Base-by-base conservation (phyloP, 129 eudicot genomes). In the Heracleum sosnowskyi region DNA sequence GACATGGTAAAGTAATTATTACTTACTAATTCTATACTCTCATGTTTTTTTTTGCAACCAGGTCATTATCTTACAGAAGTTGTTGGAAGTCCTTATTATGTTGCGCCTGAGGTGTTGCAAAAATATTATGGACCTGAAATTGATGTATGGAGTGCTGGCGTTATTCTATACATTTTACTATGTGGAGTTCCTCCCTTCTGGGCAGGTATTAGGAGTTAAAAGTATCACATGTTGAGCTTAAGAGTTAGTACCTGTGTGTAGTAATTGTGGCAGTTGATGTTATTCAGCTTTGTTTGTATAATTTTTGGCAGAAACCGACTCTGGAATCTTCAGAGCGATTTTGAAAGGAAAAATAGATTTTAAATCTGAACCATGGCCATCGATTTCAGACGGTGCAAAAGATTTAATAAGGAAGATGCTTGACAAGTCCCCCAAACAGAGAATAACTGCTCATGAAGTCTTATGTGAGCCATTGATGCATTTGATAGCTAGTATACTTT, bases 141-240 rank as follows among this genome's bases (percentile, higher is more conserved):
- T 9, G 91, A 88, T 63, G 89, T 88, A 18, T 88, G 91, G 91
- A 88, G 91, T 83, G 91, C 91, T 49, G 91, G 91, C 64, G 91
- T 87, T 72, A 87, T 87, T 28, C 82, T 87, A 4, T 87, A 88
- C 84, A 88, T 88, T 51, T 74, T 88, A 74, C 68, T 88, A 45
- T 47, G 85, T 76, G 91, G 91, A 15, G 85, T 79, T 76, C 91
- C 91, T 3, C 91, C 91, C 16, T 88, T 88, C 51, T 88, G 91
- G 91, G 91, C 85, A 55, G 91, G 91, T 85, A 39, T 26, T n/a
- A 44, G 39, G 39, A 44, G 57, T 74, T 45, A 44, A 37, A 75
- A 13, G 7, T 69, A 51, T 40, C 16, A 24, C 24, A 3, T 7
- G 16, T 10, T 6, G 6, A 70, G 28, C 12, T 35, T 24, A 69